A percentile compares a stretch with the other conserved stretches of the same genome.
phyloP scores from a whole-genome alignment of 2,329 filamentous ascomycete genomes.

The Phaeophleospora eucalypticola region DNA sequence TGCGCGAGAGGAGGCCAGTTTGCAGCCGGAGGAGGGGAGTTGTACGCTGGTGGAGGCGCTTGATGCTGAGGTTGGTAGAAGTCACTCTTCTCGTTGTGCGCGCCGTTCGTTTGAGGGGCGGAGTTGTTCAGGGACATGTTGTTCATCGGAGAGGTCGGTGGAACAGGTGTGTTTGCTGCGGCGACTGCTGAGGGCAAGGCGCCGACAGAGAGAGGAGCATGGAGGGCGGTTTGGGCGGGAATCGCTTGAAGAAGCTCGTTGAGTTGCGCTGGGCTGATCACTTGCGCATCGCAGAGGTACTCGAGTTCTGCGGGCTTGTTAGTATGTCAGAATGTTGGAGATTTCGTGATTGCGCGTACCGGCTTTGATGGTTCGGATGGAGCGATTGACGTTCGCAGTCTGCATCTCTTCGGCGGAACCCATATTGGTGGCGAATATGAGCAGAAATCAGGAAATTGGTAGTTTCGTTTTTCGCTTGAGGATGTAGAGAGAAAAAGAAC shows the following conservation, averaged over 20 bases:
- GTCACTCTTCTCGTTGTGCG: constrained; percentile 34
- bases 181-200: constrained; percentile 30
- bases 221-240: constrained; percentile 63
- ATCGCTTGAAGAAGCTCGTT: constrained; percentile 70
- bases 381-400: constrained; percentile 70
- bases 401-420: constrained; percentile 41
- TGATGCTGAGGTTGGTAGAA: constrained; percentile 38
- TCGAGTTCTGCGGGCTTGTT: constrained; percentile 70
- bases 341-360: constrained; percentile 49
- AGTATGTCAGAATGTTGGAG: constrained; percentile 11
- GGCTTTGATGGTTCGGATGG: constrained; percentile 80
- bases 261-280: constrained; percentile 72
- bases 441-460: not conserved
- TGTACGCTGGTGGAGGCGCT: constrained; percentile 56
- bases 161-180: constrained; percentile 18
- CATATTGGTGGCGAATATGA: constrained; percentile 25
- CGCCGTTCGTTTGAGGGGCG: constrained; percentile 14
- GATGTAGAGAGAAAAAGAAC: not conserved
- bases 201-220: constrained; percentile 35
- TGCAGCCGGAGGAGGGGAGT: constrained; percentile 45
- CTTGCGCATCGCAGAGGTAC: constrained; percentile 74
- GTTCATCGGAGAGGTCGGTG: constrained; percentile 27
- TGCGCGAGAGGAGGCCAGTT: constrained; percentile 58
- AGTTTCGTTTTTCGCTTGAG: not conserved
- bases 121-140: constrained; percentile 33